These are phyloP conservation scores for Fagus crenata DNA, from an alignment of 306 rosid species.

Conservation along the genomic window DNA sequence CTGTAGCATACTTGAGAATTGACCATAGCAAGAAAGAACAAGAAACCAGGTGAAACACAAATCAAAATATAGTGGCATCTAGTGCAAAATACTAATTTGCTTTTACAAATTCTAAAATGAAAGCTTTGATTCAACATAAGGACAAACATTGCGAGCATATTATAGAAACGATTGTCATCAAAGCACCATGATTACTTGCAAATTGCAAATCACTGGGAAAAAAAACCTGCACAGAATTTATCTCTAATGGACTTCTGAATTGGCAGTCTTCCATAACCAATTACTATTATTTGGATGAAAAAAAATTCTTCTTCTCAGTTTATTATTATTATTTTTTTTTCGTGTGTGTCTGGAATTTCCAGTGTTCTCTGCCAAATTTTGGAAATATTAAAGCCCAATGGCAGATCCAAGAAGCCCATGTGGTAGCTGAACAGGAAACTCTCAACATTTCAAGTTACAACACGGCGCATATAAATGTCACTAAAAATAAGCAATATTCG, in stretches of 20 bases:
- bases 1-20: slow-evolving; percentile 16
- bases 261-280: slow-evolving; percentile 4
- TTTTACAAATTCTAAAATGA: not conserved
- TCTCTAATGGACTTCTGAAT: not conserved
- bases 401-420: not conserved
- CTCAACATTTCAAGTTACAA: not conserved
- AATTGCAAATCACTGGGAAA: slow-evolving; percentile 5
- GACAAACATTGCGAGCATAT: not conserved
- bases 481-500: not conserved
- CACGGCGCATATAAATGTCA: not conserved
- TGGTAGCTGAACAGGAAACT: not conserved
- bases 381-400: not conserved
- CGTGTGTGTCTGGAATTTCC: not conserved
- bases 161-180: not conserved
- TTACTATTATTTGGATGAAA: not conserved
- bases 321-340: not conserved
- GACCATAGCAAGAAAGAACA: slow-evolving; percentile 11
- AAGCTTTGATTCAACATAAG: not conserved
- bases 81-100: not conserved
- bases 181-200: not conserved
- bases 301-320: not conserved
- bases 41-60: not conserved
- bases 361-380: not conserved
- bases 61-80: not conserved
- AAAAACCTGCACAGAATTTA: not conserved